phyloP scores from a whole-genome alignment of 2,329 filamentous ascomycete genomes.

The Xylariaceae sp. region DNA sequence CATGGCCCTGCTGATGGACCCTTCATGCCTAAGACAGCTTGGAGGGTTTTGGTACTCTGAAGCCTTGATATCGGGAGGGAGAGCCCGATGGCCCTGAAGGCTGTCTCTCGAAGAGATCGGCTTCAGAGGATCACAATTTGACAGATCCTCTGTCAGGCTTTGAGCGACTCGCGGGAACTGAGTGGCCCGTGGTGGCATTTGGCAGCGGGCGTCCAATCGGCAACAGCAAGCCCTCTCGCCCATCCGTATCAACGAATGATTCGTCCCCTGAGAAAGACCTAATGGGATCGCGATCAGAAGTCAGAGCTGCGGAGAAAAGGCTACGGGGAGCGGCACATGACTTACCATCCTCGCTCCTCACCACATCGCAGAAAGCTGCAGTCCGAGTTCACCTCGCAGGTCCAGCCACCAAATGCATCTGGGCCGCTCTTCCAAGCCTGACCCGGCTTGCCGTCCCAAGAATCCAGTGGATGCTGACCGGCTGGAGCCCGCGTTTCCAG shows the following conservation, averaged over 20 bases:
- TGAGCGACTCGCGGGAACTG: too few relatives aligned
- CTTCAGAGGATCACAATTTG: too few relatives aligned
- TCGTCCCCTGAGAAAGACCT: slow-evolving; percentile 35
- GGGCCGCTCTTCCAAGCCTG: slow-evolving; percentile 41
- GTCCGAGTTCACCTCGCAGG: slow-evolving; percentile 72
- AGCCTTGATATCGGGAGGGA: too few relatives aligned
- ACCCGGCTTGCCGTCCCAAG: slow-evolving; percentile 18
- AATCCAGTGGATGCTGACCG: slow-evolving; percentile 19
- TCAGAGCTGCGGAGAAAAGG: background rate
- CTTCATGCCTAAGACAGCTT: too few relatives aligned
- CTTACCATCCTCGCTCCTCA: slow-evolving; percentile 81
- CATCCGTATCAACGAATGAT: slow-evolving; percentile 26
- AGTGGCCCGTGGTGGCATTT: too few relatives aligned
- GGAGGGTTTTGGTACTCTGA: too few relatives aligned
- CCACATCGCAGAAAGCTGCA: slow-evolving; percentile 74
- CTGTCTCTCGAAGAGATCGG: too few relatives aligned
- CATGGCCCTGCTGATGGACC: too few relatives aligned
- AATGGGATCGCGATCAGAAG: background rate
- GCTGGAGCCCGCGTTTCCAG: slow-evolving; percentile 9
- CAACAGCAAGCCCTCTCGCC: slow-evolving; percentile 14
- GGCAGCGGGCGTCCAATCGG: too few relatives aligned
- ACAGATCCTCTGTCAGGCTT: too few relatives aligned
- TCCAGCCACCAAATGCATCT: slow-evolving; percentile 69
- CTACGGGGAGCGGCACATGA: slow-evolving; percentile 12
- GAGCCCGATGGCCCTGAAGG: too few relatives aligned